These are phyloP conservation scores for Ustanciosporium gigantosporum DNA, from an alignment of 1,284 basidiomycete genomes.

Conservation along the genomic window DNA sequence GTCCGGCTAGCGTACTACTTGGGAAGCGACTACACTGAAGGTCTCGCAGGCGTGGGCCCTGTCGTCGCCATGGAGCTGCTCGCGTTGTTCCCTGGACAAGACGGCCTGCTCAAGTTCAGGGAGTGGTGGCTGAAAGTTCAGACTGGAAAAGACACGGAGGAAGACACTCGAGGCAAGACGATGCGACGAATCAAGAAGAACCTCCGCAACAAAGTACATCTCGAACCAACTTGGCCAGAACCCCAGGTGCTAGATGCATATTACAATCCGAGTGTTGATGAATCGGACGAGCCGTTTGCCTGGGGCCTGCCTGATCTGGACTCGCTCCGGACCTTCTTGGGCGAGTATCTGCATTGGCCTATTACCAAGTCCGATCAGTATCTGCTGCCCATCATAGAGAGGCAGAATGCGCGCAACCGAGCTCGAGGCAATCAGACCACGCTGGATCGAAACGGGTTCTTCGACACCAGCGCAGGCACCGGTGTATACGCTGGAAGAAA, in stretches of 20 bases:
- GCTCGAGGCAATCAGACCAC: conserved; percentile 64
- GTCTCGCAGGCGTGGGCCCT: conserved; percentile 89
- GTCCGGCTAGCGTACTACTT: conserved; percentile 88
- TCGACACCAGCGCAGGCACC: conserved; percentile 64
- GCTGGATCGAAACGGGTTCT: conserved; percentile 65
- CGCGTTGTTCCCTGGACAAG: conserved; percentile 62
- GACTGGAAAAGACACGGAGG: conserved; percentile 74
- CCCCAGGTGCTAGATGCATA: conserved; percentile 83
- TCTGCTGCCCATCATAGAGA: conserved; percentile 86
- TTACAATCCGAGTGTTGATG: conserved; percentile 84
- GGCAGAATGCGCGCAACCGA: conserved; percentile 61
- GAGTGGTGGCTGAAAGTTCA: conserved; percentile 97
- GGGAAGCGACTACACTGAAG: conserved; percentile 97
- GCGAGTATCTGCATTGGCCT: conserved; percentile 83
- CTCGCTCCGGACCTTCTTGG: conserved; percentile 71
- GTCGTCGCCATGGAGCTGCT: conserved; percentile 86
- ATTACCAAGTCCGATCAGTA: conserved; percentile 86
- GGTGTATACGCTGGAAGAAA: conserved; percentile 75
- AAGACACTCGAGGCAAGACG: conserved; percentile 67
- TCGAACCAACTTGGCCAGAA: conserved; percentile 85
- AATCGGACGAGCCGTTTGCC: conserved; percentile 89
- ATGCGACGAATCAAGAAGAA: conserved; percentile 56
- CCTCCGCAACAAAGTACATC: conserved; percentile 68
- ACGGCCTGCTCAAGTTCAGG: conserved; percentile 82
- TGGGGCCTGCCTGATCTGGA: conserved; percentile 97